Base-by-base conservation (phyloP, 257 asterid genomes). In the Solanum virginianum region DNA sequence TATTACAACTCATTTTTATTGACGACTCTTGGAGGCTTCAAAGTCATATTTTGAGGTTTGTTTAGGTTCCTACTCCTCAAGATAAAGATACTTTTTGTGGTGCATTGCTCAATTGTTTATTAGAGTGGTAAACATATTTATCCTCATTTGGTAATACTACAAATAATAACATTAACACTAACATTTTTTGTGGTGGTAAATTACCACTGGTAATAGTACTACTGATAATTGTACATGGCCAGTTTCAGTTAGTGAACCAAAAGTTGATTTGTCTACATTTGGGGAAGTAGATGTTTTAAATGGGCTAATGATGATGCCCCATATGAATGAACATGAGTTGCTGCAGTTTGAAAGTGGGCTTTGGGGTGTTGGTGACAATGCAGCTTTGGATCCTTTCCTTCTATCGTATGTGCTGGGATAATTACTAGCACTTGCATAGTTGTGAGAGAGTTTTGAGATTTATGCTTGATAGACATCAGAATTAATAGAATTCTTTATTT, bases 341-440 rank as follows among this genome's bases (percentile, higher is more conserved):
- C 89, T 91, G 62, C 87, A 88, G 72, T 84, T 85, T 80, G 95
- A 92, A 41, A 89, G 71, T 69, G 68, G 66, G 81, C 84, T 77
- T 79, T 94, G 94, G 97, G 85, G 80, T 57, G 71, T 54, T 66
- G 86, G 90, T 85, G 88, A 84, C 47, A 86, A 59, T 88, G 81
- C 89, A 75, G 84, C 83, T 14, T 93, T 93, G 97, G 98, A 91
- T 45, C 91, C 98, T 77, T 91, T 89, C 88, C 95, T 88, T 75
- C 89, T 91, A 57, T 91, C 91, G 43, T 91, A 92, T 16, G 91
- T 89, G 18, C 86, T 92, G 17, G 93, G 91, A 29, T 86, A 85
- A 86, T 24, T 13, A 6, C 2, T 17, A 36, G 77, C 51, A 69
- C 1, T 32, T 8, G 47, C 79, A 16, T 69, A 69, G 53, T 9